Evolutionary conservation across 345 rosid species (phyloP).

Genomic region (Kandelia obovata): DNA sequence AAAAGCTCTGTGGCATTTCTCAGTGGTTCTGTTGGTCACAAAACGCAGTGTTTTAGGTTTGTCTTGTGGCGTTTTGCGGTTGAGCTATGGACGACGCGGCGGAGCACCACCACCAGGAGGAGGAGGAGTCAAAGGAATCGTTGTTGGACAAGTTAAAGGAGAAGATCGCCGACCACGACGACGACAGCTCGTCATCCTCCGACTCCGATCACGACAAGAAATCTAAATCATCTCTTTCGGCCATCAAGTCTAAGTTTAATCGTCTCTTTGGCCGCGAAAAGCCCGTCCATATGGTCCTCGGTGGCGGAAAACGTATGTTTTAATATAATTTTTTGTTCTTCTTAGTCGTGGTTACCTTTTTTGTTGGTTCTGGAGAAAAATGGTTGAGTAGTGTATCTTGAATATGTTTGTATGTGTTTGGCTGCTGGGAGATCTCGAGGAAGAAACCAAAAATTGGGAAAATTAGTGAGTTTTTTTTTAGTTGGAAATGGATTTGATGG

Average conservation of each 20-base stretch:
- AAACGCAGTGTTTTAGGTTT: no score
- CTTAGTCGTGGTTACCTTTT: background rate
- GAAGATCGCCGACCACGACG: slow-evolving; percentile 32
- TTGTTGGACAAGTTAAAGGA: slow-evolving; percentile 47
- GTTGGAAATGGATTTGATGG: background rate
- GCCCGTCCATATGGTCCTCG: slow-evolving; percentile 83
- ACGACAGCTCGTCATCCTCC: slow-evolving; percentile 30
- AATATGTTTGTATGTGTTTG: background rate
- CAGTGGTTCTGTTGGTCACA: no score
- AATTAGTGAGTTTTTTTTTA: background rate
- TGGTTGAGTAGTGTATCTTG: background rate
- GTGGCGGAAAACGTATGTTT: slow-evolving; percentile 81
- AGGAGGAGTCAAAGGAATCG: slow-evolving; percentile 32
- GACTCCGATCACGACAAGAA: slow-evolving; percentile 45
- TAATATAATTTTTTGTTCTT: background rate
- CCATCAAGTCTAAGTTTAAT: slow-evolving; percentile 38
- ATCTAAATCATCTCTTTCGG: slow-evolving; percentile 11
- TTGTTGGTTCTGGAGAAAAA: background rate
- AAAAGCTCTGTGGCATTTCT: no score
- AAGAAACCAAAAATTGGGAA: background rate
- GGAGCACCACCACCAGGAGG: slow-evolving; percentile 45
- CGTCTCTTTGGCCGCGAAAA: slow-evolving; percentile 80
- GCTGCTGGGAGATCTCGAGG: background rate
- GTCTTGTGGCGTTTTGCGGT: no score
- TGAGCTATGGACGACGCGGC: slow-evolving; percentile 2